Base-by-base conservation (phyloP, 148 eudicot genomes). In the Limonium bicolor region DNA sequence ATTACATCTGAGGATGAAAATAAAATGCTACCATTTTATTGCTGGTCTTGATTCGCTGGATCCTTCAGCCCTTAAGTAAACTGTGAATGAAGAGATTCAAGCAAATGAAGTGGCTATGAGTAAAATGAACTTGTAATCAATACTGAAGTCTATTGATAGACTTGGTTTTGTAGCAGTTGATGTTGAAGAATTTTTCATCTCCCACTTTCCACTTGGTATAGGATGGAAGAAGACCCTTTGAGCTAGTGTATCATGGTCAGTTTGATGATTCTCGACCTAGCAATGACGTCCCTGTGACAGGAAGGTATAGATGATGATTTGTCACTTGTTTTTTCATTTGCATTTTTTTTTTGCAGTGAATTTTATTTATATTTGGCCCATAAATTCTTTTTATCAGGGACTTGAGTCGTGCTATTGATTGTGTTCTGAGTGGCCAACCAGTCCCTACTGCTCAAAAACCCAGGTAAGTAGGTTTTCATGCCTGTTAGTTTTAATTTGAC, bases 221-320 rank as follows among this genome's bases (percentile, higher is more conserved):
- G 93, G 95, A 75, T 22, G 99, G 95, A 33, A 68, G 95, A 50
- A 71, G 88, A 62, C 95, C 93, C 10, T 90, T 84, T 65, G 88
- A 85, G 73, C 78, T 90, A 46, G 99, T 81, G 20, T 84, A 85
- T 59, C 99, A 80, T 34, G 99, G 99, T 4, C 99, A 90, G 63
- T 90, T 80, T 69, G 99, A 84, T 59, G 99, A 85, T 72, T 90
- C 94, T 18, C 61, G 94, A 44, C 99, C 99, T 33, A 71, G 78
- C 41, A 90, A 65, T 32, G 76, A 65, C 43, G 63, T 85, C 46
- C 76, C 65, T 5, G 63, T 80, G 42, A 84, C 93, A 26, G 95
- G 95, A 58, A 88, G 96, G 96, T 86, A 50, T 7, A 6, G 13
- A 2, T 10, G 15, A 6, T 1, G 29, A 43, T 5, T 9, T 8